Base-by-base conservation (phyloP, 2,329 filamentous ascomycete genomes). In the Ceratocystis ficicola region DNA sequence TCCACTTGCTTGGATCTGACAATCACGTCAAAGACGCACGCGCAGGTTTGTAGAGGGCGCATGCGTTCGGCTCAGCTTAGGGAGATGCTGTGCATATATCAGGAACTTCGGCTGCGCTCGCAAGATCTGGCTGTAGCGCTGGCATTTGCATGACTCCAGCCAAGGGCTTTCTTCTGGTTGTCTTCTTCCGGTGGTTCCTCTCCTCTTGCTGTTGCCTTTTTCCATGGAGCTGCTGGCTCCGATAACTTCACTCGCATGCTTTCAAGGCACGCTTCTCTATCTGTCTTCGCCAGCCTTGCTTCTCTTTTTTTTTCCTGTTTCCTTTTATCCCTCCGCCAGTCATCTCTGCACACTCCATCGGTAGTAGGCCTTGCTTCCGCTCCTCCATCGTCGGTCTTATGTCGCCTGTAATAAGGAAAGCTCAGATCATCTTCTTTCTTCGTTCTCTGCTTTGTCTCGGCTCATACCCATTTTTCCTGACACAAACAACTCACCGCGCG, bases 401-500 rank as follows among this genome's bases (percentile, higher is more conserved):
- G 20, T 25, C 36, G 12, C 7, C n/a, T 8, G 41, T 46, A 36
- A 7, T 36, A 65, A 62, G 50, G 55, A 50, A 66, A 61, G 46
- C 48, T 52, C 28, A 36, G 52, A 25, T 68, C 36, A 52, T 68
- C 63, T 63, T 50, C 28, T 41, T 59, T 62, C 30, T 32, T 67
- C 63, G 46, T 22, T 52, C 22, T 52, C 7, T 25, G 20, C 63
- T 63, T 60, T 60, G 57, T 65, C 46, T 22, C 44, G n/a, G 48
- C 30, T 59, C 28, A 46, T 28, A 32, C 62, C 50, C 48, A 25
- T 65, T 62, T 41, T 44, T 66, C 20, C 46, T 63, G 10, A 5
- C 25, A 28, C 55, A 32, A 59, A 59, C 12, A 36, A 15, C 36
- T 10, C 28, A 59, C 36, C 28, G 52, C 55, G 28, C 28, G 55